A percentile compares a stretch with the other conserved stretches of the same genome.
Conservation (phyloP, 2,329 filamentous ascomycete species). For the Diaporthe ilicicola region DNA sequence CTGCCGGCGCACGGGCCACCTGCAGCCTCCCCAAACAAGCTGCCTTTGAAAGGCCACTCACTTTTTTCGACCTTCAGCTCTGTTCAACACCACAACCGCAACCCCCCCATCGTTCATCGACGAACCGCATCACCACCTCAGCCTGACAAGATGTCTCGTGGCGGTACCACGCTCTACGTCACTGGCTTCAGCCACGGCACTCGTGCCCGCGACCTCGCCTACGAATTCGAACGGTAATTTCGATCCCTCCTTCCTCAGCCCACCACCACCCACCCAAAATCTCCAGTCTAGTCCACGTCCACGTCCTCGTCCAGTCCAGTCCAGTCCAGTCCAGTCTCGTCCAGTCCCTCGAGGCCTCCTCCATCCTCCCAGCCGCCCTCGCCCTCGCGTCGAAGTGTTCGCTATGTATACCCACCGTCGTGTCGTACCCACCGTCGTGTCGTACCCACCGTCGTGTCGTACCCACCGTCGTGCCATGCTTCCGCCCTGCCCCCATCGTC, state of each 20-base stretch:
- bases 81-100: constrained; percentile 5
- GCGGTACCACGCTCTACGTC: constrained; percentile 95
- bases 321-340: neutral
- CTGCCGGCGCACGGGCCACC: constrained; percentile 3
- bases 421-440: too few species aligned
- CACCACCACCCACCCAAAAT: constrained; percentile 33
- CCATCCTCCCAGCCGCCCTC: constrained; percentile 34
- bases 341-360: constrained; percentile 31
- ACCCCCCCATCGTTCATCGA: constrained; percentile 19
- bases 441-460: too few species aligned
- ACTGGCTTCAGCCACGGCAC: constrained; percentile 99
- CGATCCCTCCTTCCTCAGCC: constrained; percentile 49
- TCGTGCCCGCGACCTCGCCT: constrained; percentile 97
- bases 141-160: constrained; percentile 78
- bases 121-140: constrained; percentile 29
- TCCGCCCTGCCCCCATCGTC: constrained; percentile 45
- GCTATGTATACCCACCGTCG: constrained; percentile 42
- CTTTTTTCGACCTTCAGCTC: constrained; percentile 21
- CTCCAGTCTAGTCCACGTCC: constrained; percentile 35
- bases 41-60: constrained; percentile 16
- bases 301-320: neutral
- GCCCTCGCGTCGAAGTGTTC: constrained; percentile 40
- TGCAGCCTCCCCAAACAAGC: constrained; percentile 15
- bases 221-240: constrained; percentile 99
- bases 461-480: constrained; percentile 34